phyloP scores from a whole-genome alignment of 768 basidiomycete genomes.

The Pisolithus tinctorius region DNA sequence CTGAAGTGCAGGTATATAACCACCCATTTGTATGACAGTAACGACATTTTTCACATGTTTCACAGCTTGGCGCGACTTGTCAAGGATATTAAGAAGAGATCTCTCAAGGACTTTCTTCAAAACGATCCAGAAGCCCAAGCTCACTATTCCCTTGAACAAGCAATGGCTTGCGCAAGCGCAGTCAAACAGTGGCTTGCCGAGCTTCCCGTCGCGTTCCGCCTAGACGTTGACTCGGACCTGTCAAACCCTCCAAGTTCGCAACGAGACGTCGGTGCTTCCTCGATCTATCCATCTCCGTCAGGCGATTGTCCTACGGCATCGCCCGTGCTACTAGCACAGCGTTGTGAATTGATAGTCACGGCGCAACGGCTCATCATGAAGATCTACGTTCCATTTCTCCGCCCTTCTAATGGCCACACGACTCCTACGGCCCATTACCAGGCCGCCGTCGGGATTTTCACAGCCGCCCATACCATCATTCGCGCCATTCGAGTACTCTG shows the following conservation, averaged over 20 bases:
- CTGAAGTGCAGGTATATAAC: conserved; percentile 52
- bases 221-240: conserved; percentile 32
- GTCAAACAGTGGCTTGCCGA: conserved; percentile 46
- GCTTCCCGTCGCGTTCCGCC: conserved; percentile 45
- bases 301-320: conserved; percentile 19
- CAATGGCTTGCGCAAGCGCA: conserved; percentile 49
- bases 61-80: conserved; percentile 55
- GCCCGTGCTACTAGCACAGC: conserved; percentile 40
- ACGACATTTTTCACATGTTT: conserved; percentile 2
- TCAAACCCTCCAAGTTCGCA: conserved; percentile 9
- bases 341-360: conserved; percentile 53
- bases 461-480: conserved; percentile 61
- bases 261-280: conserved; percentile 2
- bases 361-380: conserved; percentile 57
- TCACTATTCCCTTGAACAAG: conserved; percentile 54
- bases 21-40: not conserved
- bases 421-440: conserved; percentile 36
- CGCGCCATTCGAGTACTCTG: conserved; percentile 42
- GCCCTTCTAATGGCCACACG: conserved; percentile 24
- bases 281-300: conserved; percentile 5
- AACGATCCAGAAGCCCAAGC: conserved; percentile 20
- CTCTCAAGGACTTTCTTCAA: conserved; percentile 34
- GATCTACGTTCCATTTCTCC: conserved; percentile 63
- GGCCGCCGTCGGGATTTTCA: conserved; percentile 50
- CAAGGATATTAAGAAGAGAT: conserved; percentile 52